These are phyloP conservation scores for Pseudocercospora vitis DNA, from an alignment of 2,329 filamentous ascomycete genomes.

Conservation along the genomic window DNA sequence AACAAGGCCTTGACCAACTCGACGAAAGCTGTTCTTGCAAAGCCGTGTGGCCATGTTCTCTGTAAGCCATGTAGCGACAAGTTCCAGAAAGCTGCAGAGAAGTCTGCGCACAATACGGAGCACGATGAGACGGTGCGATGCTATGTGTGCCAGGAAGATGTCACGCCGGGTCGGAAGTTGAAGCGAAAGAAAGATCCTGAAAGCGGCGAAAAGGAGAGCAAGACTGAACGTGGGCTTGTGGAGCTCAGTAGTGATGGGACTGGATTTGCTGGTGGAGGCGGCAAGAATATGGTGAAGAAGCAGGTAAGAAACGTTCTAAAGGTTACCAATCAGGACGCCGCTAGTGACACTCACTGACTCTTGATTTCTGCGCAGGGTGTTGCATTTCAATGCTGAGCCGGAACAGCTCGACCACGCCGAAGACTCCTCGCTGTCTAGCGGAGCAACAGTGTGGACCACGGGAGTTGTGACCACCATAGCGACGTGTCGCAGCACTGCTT, in stretches of 20 bases:
- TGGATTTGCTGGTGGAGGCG: constrained; percentile 87
- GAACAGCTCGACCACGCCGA: no score
- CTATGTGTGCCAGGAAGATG: constrained; percentile 81
- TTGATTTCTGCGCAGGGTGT: no score
- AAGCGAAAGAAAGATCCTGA: constrained; percentile 30
- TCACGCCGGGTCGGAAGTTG: constrained; percentile 51
- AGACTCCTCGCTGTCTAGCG: no score
- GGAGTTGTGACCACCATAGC: no score
- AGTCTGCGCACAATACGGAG: constrained; percentile 57
- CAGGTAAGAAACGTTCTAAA: constrained; percentile 79
- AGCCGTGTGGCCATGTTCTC: constrained; percentile 87
- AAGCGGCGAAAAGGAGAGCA: constrained; percentile 48
- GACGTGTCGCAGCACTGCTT: no score
- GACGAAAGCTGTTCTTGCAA: constrained; percentile 77
- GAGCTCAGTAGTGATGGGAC: constrained; percentile 84
- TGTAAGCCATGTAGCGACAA: constrained; percentile 82
- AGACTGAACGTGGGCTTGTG: constrained; percentile 69
- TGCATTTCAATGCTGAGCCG: no score
- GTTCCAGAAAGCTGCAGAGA: constrained; percentile 69
- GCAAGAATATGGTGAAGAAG: constrained; percentile 77
- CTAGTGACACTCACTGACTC: no score
- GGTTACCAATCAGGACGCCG: constrained; percentile 46
- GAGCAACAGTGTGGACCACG: no score
- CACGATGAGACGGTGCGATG: constrained; percentile 61
- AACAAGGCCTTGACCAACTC: constrained; percentile 79